A percentile compares a stretch with the other conserved stretches of the same genome.
Conservation (phyloP, 1,284 basidiomycete genomes). For the Ceratobasidium sp. region DNA sequence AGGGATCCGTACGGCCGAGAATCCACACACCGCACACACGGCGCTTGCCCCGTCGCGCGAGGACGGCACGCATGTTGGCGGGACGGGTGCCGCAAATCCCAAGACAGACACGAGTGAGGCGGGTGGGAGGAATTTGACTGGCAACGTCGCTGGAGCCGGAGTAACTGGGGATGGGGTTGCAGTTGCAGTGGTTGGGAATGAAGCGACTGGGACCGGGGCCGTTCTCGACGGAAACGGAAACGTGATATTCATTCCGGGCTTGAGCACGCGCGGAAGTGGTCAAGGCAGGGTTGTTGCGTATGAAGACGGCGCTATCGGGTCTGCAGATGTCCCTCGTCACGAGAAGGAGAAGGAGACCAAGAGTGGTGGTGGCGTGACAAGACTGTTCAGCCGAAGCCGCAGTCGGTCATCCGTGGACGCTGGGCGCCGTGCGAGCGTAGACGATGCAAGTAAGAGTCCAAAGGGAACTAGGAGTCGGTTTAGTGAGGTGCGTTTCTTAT, state of each 20-base stretch:
- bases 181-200: neutral
- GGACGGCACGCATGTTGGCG: slow-evolving; percentile 14
- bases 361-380: slow-evolving; percentile 11
- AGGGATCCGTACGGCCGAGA: slow-evolving; percentile 31
- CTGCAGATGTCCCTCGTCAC: neutral
- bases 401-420: slow-evolving; percentile 24
- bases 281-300: slow-evolving; percentile 5
- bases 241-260: slow-evolving; percentile 6
- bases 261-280: slow-evolving; percentile 19
- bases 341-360: slow-evolving; percentile 2
- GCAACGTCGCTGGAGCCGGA: neutral
- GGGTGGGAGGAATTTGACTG: too few species aligned
- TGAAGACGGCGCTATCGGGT: slow-evolving; percentile 7
- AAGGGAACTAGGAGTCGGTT: slow-evolving; percentile 24
- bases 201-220: neutral
- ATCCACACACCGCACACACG: slow-evolving; percentile 32
- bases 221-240: neutral
- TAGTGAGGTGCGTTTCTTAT: slow-evolving; percentile 16
- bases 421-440: neutral
- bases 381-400: slow-evolving; percentile 26
- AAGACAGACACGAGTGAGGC: neutral
- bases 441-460: slow-evolving; percentile 13
- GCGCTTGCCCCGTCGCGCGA: slow-evolving; percentile 14
- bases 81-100: neutral
- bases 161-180: neutral